phyloP scores from a whole-genome alignment of 345 rosid species.

The Euphorbia peplus region DNA sequence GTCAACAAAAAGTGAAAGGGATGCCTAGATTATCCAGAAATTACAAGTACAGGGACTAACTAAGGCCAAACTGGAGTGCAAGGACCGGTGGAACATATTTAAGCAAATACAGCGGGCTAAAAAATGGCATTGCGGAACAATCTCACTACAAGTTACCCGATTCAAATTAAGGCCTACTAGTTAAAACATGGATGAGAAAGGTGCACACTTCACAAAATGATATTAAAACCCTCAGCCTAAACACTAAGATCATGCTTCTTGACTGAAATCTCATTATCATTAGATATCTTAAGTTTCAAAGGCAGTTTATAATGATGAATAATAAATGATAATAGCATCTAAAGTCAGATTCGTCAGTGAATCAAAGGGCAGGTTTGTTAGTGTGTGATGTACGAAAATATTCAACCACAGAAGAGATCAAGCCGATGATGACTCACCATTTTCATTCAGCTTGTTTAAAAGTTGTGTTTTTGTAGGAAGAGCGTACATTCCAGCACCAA shows the following conservation, averaged over 20 bases:
- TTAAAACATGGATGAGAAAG: neutral
- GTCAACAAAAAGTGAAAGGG: no score
- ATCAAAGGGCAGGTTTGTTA: no score
- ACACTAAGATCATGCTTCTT: neutral
- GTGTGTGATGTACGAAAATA: no score
- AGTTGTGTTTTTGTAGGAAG: slow-evolving; percentile 86
- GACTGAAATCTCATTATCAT: neutral
- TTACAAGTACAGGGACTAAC: no score
- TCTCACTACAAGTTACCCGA: neutral
- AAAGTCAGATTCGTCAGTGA: neutral
- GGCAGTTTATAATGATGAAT: no score
- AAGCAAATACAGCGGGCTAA: neutral
- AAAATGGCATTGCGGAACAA: neutral
- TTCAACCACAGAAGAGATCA: slow-evolving; percentile 20
- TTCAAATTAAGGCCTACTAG: neutral
- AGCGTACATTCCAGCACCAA: slow-evolving; percentile 89
- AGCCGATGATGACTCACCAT: slow-evolving; percentile 50
- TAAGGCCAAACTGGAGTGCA: no score
- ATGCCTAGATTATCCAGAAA: no score
- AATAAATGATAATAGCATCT: neutral
- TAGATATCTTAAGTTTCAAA: neutral
- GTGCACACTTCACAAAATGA: neutral
- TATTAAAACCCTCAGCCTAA: neutral
- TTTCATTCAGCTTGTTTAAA: slow-evolving; percentile 72
- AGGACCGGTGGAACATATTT: no score